Percentiles rank a stretch among this genome's conserved stretches.
Conservation (phyloP, 2,329 filamentous ascomycete genomes). For the Fonsecaea nubica region DNA sequence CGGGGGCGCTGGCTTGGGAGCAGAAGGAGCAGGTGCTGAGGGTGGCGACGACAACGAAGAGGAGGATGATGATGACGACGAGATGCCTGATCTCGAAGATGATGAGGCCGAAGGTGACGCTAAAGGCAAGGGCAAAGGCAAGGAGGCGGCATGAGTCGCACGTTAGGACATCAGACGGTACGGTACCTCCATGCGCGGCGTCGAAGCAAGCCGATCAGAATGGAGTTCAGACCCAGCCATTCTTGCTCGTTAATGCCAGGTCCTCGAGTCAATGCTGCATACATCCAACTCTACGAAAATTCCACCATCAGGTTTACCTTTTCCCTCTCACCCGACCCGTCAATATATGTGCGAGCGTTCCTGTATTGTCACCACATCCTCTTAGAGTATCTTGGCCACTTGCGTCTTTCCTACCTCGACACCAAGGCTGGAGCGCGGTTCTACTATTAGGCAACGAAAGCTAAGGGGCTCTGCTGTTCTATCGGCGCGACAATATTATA, state of each 20-base stretch:
- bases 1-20: slow-evolving; percentile 58
- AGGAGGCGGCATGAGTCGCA: slow-evolving; percentile 32
- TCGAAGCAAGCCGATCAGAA: slow-evolving; percentile 5
- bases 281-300: slow-evolving; percentile 7
- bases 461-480: not conserved
- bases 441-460: not conserved
- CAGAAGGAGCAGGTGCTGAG: slow-evolving; percentile 50
- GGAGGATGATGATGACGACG: slow-evolving; percentile 48
- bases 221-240: not conserved
- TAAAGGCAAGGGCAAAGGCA: slow-evolving; percentile 43
- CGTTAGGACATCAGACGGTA: not conserved
- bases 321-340: not conserved
- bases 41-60: slow-evolving; percentile 67
- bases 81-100: slow-evolving; percentile 46
- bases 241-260: slow-evolving; percentile 3
- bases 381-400: not conserved
- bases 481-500: not conserved
- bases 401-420: not conserved
- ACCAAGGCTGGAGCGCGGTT: not conserved
- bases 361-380: not conserved
- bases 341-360: slow-evolving; percentile 7
- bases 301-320: slow-evolving; percentile 3
- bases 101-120: slow-evolving; percentile 50
- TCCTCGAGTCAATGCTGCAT: slow-evolving; percentile 5
- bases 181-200: not conserved